Conservation (phyloP, 345 rosid species). For the Brassica incana region DNA sequence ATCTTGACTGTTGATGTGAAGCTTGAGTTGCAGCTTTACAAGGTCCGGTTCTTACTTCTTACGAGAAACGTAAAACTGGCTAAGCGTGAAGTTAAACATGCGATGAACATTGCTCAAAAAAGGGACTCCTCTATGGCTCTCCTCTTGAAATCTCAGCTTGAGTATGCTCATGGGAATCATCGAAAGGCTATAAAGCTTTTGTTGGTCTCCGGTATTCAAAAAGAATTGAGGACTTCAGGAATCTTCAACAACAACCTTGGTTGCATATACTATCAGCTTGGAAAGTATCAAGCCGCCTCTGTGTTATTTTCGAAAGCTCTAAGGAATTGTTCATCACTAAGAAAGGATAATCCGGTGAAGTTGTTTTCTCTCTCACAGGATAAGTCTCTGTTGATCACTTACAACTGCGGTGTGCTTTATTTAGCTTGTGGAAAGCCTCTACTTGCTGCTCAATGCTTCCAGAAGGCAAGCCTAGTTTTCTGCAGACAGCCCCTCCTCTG, state of each 20-base stretch:
- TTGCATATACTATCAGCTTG: slow-evolving; percentile 83
- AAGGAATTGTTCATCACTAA: slow-evolving; percentile 57
- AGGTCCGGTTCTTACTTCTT: slow-evolving; percentile 80
- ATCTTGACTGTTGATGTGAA: slow-evolving; percentile 67
- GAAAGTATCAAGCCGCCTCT: slow-evolving; percentile 65
- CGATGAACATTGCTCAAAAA: slow-evolving; percentile 86
- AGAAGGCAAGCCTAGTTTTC: slow-evolving; percentile 71
- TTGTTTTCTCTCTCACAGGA: slow-evolving; percentile 75
- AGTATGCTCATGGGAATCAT: slow-evolving; percentile 91
- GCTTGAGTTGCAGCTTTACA: slow-evolving; percentile 94
- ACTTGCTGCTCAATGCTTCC: slow-evolving; percentile 87
- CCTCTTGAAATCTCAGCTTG: slow-evolving; percentile 92
- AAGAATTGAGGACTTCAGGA: slow-evolving; percentile 69
- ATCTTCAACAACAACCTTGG: slow-evolving; percentile 89
- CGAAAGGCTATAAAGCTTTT: slow-evolving; percentile 92
- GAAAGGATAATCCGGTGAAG: slow-evolving; percentile 72
- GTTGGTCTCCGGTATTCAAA: slow-evolving; percentile 69
- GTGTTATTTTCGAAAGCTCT: slow-evolving; percentile 79
- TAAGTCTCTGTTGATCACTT: slow-evolving; percentile 73
- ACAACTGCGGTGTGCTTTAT: slow-evolving; percentile 83
- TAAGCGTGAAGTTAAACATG: slow-evolving; percentile 95
- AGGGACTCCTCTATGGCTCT: slow-evolving; percentile 88
- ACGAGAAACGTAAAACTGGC: slow-evolving; percentile 89
- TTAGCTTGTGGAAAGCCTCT: slow-evolving; percentile 84
- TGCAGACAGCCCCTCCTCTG: slow-evolving; percentile 73